These are phyloP conservation scores for Septoria linicola DNA, from an alignment of 2,329 filamentous ascomycete species.

Conservation along the genomic window DNA sequence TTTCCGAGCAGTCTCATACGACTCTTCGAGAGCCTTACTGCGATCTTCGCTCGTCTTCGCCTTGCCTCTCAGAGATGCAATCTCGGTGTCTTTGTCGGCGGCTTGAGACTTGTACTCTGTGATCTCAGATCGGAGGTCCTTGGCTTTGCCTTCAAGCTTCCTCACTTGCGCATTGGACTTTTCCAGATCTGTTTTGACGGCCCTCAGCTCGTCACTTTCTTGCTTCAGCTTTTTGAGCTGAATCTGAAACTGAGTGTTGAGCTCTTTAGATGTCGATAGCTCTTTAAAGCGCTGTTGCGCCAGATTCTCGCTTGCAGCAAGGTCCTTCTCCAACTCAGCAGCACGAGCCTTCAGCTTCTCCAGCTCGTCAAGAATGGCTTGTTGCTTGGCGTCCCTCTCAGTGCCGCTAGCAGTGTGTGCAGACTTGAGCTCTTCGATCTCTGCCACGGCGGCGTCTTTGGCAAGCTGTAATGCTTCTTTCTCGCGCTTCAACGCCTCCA, in stretches of 20 bases:
- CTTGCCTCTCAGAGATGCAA: conserved; percentile 75
- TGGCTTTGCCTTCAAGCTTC: conserved; percentile 76
- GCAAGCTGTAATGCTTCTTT: conserved; percentile 61
- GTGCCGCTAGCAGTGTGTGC: conserved; percentile 48
- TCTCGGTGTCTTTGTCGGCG: conserved; percentile 72
- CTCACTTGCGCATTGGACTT: conserved; percentile 64
- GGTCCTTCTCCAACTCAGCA: conserved; percentile 71
- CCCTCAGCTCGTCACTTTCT: conserved; percentile 73
- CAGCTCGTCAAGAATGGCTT: conserved; percentile 62
- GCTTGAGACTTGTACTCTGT: conserved; percentile 67
- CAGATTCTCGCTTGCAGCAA: conserved; percentile 81
- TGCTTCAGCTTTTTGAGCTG: conserved; percentile 77
- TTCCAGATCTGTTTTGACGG: conserved; percentile 70
- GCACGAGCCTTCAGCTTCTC: conserved; percentile 71
- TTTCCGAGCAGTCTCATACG: conserved; percentile 68
- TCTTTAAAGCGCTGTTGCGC: conserved; percentile 88
- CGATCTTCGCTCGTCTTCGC: conserved; percentile 70
- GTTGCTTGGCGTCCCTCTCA: conserved; percentile 53
- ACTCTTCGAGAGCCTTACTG: conserved; percentile 74
- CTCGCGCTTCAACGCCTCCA: conserved; percentile 53
- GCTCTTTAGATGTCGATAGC: conserved; percentile 72
- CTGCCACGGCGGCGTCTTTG: conserved; percentile 68
- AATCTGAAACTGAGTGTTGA: conserved; percentile 80
- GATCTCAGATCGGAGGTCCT: conserved; percentile 75
- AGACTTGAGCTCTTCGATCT: conserved; percentile 60